phyloP scores from a whole-genome alignment of 2,329 filamentous ascomycete species.

The Hypoxylon sp. region DNA sequence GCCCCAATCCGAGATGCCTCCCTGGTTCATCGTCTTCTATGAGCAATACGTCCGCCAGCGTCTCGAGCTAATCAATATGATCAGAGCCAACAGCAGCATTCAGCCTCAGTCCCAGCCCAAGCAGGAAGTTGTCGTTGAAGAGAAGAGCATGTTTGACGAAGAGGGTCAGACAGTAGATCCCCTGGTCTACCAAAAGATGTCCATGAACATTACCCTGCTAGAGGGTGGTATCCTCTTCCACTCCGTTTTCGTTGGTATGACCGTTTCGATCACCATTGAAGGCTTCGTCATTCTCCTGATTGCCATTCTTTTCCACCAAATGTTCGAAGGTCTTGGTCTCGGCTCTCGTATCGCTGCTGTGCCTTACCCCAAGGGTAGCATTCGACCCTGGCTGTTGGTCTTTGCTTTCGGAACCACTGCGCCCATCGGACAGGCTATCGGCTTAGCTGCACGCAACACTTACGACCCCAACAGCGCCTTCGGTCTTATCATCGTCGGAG shows the following conservation, averaged over 20 bases:
- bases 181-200: slow-evolving; percentile 69
- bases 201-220: slow-evolving; percentile 79
- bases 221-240: slow-evolving; percentile 86
- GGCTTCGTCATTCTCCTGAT: slow-evolving; percentile 76
- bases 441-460: slow-evolving; percentile 66
- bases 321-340: slow-evolving; percentile 76
- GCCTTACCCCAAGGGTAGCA: slow-evolving; percentile 67
- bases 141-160: slow-evolving; percentile 59
- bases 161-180: slow-evolving; percentile 62
- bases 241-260: slow-evolving; percentile 81
- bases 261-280: slow-evolving; percentile 76
- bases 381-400: slow-evolving; percentile 72
- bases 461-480: slow-evolving; percentile 75
- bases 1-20: slow-evolving; percentile 65
- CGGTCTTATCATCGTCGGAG: slow-evolving; percentile 72
- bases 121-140: slow-evolving; percentile 49
- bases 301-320: slow-evolving; percentile 79
- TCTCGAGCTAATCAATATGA: slow-evolving; percentile 68
- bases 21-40: slow-evolving; percentile 74
- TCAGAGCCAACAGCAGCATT: slow-evolving; percentile 55
- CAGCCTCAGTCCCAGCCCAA: slow-evolving; percentile 43
- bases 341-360: slow-evolving; percentile 78
- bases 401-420: slow-evolving; percentile 74
- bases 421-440: slow-evolving; percentile 75
- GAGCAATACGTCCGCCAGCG: slow-evolving; percentile 73